A percentile compares a stretch with the other conserved stretches of the same genome.
These are phyloP conservation scores for Tetracentron sinense DNA, from an alignment of 164 flowering plant genomes.

Conservation along the genomic window DNA sequence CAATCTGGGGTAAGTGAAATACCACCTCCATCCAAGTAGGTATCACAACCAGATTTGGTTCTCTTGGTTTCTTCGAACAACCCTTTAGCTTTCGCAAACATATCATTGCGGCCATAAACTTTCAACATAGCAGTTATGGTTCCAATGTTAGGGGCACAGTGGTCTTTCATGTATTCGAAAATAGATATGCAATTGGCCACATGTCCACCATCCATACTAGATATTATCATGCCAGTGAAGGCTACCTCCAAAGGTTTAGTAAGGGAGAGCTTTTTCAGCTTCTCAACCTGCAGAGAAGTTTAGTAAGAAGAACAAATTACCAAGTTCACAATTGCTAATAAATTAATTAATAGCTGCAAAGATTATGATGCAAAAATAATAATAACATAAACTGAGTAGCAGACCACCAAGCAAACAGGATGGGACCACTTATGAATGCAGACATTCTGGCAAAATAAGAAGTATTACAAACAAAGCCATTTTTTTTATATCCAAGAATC, in stretches of 20 bases:
- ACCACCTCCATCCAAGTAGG: constrained; percentile 5
- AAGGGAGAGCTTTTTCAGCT: constrained; percentile 49
- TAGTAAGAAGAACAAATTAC: constrained; percentile 1
- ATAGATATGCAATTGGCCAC: constrained; percentile 59
- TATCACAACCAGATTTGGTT: constrained; percentile 9
- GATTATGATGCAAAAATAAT: not conserved
- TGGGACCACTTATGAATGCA: not conserved
- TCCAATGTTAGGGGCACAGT: constrained; percentile 68
- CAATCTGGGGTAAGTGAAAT: constrained; percentile 42
- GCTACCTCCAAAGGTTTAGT: constrained; percentile 68
- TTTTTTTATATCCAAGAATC: not conserved
- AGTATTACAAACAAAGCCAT: not conserved
- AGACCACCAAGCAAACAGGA: not conserved
- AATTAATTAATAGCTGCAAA: not conserved
- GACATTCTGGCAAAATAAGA: not conserved
- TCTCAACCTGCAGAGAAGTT: constrained; percentile 62
- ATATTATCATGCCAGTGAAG: constrained; percentile 85
- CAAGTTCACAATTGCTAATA: not conserved
- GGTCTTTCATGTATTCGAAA: constrained; percentile 55
- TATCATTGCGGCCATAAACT: constrained; percentile 72
- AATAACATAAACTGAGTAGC: not conserved
- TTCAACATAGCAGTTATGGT: constrained; percentile 80
- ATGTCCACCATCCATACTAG: constrained; percentile 82
- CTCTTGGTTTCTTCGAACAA: constrained; percentile 61
- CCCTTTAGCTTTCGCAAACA: constrained; percentile 75